Evolutionary conservation across 306 rosid species (phyloP), one percentile per base, ranked within the genome.

Genomic region (Calophaca sinica): DNA sequence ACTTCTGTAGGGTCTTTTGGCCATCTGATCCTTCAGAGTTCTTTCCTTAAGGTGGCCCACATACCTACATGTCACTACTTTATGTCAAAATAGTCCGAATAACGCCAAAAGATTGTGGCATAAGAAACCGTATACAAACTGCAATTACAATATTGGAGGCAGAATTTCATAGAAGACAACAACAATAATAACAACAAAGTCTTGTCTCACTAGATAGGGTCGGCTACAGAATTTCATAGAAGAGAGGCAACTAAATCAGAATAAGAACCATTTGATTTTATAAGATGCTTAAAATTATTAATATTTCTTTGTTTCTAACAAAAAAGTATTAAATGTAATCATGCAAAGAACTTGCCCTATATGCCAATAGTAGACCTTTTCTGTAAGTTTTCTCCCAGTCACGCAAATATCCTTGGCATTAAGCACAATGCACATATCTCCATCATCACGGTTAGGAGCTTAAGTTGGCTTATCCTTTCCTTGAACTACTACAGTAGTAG

Each of bases 391-490:
- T 76, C 96, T 85, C 35, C 98, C 98, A 2, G 98, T 80, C 83
- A 91, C 96, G 74, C 86, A 78, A 55, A 94, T 59, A 80, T 91
- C 98, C 83, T 94, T 89, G 36, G 98, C 97, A 66, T 94, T 94
- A 78, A 91, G 97, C 79, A 94, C 97, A 35, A 94, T 73, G 81
- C 98, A 91, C 94, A 94, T 91, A 77, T 94, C 97, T 54, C 98
- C 98, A 70, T 94, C 97, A 3, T 94, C 97, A 60, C 90, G 97
- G 77, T 91, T 68, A 50, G 98, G 98, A 20, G 97, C 44, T 28
- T 94, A 91, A 7, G 96, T 94, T 36, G 98, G 98, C 73, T 91
- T 94, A 73, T 91, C 98, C 83, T 94, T 94, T 72, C 98, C 98
- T n/a, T n/a, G n/a, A n/a, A n/a, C n/a, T n/a, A n/a, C n/a, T n/a